Conservation (phyloP, 2,329 filamentous ascomycete genomes). For the Chaetomiaceae sp. region DNA sequence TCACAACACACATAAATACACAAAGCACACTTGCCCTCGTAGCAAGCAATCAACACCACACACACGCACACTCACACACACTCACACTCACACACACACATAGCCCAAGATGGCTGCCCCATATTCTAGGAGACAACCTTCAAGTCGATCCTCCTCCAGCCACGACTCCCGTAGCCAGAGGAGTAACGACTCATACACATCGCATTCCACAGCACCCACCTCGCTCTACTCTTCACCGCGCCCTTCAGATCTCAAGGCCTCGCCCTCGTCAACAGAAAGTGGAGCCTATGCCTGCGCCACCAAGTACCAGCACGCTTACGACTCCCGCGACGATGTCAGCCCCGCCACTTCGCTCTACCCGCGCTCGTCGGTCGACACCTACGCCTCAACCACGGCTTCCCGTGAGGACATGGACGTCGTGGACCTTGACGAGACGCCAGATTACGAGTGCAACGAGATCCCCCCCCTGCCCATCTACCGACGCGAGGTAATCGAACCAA, state of each 20-base stretch:
- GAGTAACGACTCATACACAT: conserved; percentile 44
- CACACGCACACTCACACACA: background rate
- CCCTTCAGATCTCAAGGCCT: conserved; percentile 36
- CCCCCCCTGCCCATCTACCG: conserved; percentile 55
- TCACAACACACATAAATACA: conserved; percentile 2
- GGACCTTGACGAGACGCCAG: conserved; percentile 33
- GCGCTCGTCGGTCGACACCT: conserved; percentile 69
- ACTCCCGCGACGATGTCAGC: conserved; percentile 26
- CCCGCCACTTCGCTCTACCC: conserved; percentile 36
- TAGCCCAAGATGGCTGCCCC: conserved; percentile 31
- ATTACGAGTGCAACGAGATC: conserved; percentile 38
- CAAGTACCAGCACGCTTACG: conserved; percentile 17
- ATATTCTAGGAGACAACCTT: conserved; percentile 35
- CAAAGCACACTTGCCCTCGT: background rate
- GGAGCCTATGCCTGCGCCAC: conserved; percentile 6
- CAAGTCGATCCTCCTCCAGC: conserved; percentile 36
- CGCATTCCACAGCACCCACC: conserved; percentile 45
- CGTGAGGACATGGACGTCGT: conserved; percentile 49
- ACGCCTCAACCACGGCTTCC: conserved; percentile 67
- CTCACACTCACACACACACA: conserved; percentile 21
- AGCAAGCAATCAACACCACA: conserved; percentile 1
- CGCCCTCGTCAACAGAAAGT: conserved; percentile 18
- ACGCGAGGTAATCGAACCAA: conserved; percentile 58
- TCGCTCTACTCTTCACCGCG: conserved; percentile 41
- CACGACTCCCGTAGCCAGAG: conserved; percentile 35